Conservation (phyloP, 148 eudicot genomes). For the Rheum nobile region DNA sequence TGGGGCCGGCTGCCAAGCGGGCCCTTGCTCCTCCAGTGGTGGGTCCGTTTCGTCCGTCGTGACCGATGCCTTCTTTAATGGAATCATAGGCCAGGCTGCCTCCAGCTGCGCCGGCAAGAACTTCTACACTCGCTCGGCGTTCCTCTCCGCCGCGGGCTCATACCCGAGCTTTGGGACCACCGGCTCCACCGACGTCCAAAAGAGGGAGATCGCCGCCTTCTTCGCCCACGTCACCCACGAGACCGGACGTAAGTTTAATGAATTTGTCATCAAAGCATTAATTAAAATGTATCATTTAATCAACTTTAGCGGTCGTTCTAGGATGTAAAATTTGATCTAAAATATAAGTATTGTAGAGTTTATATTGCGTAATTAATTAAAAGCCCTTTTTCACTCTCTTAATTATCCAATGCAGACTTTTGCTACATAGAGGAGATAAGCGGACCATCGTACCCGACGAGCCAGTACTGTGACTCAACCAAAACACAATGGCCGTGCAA, state of each 20-base stretch:
- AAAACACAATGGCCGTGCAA: slow-evolving; percentile 20
- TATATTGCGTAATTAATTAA: too few species aligned
- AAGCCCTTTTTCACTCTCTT: too few species aligned
- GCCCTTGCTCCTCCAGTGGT: background rate
- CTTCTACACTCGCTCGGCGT: slow-evolving; percentile 12
- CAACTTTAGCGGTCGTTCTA: too few species aligned
- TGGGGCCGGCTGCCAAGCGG: slow-evolving; percentile 10
- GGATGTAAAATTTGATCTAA: too few species aligned
- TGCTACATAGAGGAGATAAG: slow-evolving; percentile 38
- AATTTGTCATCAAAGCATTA: background rate
- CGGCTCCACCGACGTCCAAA: slow-evolving; percentile 13
- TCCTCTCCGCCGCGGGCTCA: slow-evolving; percentile 9
- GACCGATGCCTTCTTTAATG: slow-evolving; percentile 9
- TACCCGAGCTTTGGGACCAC: slow-evolving; percentile 19
- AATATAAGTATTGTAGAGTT: too few species aligned
- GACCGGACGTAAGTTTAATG: slow-evolving; percentile 20
- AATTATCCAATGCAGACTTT: slow-evolving; percentile 17
- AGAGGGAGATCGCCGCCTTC: slow-evolving; percentile 25
- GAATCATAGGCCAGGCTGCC: background rate
- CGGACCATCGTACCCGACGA: slow-evolving; percentile 22
- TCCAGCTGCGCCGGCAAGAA: background rate
- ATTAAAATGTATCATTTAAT: too few species aligned
- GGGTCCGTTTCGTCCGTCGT: slow-evolving; percentile 7
- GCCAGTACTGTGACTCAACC: slow-evolving; percentile 23
- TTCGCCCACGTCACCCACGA: slow-evolving; percentile 27